phyloP scores from a whole-genome alignment of 2,329 filamentous ascomycete species.

The Epichloe gansuensis region DNA sequence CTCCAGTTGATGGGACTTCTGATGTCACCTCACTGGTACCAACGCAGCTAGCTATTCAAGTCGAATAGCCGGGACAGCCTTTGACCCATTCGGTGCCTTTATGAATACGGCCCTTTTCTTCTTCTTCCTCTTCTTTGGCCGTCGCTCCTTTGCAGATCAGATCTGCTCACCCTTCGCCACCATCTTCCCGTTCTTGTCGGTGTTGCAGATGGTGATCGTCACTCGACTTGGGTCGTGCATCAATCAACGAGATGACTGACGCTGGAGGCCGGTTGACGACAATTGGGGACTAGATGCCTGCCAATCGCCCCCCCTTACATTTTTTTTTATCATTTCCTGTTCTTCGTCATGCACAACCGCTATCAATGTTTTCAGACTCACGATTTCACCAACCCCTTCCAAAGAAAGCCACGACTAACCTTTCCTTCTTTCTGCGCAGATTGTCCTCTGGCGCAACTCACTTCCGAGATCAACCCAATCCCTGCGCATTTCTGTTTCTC shows the following conservation, averaged over 20 bases:
- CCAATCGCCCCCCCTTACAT: neutral
- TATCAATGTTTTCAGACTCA: neutral
- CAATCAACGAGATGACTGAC: neutral
- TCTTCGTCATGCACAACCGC: neutral
- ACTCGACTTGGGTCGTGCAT: slow-evolving; percentile 1
- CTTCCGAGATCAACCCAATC: slow-evolving; percentile 4
- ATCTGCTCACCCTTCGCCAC: neutral
- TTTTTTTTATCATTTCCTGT: neutral
- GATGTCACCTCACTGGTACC: slow-evolving; percentile 1
- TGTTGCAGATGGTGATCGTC: neutral
- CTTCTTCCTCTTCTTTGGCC: neutral
- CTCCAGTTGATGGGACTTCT: slow-evolving; percentile 1
- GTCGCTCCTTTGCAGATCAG: neutral
- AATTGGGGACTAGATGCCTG: neutral
- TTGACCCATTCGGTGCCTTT: neutral
- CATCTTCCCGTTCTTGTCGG: neutral
- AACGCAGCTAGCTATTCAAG: neutral
- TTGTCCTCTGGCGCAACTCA: neutral
- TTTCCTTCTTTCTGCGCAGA: slow-evolving; percentile 1
- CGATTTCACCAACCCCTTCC: neutral
- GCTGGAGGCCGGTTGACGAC: neutral
- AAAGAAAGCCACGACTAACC: slow-evolving; percentile 1
- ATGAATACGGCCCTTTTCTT: neutral
- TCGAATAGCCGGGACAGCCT: neutral
- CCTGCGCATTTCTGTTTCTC: slow-evolving; percentile 5